phyloP scores from a whole-genome alignment of 495 filamentous ascomycete species.

The Aspergillus olivimuriae region DNA sequence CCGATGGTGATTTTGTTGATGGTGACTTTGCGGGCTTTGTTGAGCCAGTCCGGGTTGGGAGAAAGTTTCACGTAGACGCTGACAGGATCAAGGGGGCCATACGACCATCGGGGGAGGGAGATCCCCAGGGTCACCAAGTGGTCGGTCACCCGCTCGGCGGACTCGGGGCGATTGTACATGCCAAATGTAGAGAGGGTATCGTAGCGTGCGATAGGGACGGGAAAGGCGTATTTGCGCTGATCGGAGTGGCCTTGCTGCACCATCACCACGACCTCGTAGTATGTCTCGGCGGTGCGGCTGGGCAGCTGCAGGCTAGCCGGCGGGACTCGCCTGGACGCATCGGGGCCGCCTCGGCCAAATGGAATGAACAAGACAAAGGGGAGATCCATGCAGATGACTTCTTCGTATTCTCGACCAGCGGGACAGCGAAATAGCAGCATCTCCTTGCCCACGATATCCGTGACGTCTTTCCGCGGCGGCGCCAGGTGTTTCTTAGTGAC shows the following conservation, averaged over 20 bases:
- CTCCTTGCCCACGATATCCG: slow-evolving; percentile 91
- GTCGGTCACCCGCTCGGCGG: slow-evolving; percentile 75
- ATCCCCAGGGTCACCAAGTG: slow-evolving; percentile 89
- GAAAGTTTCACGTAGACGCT: slow-evolving; percentile 90
- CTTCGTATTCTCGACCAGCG: slow-evolving; percentile 75
- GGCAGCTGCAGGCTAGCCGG: slow-evolving; percentile 88
- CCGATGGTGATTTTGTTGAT: slow-evolving; percentile 89
- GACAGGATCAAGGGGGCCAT: slow-evolving; percentile 91
- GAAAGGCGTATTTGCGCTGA: slow-evolving; percentile 85
- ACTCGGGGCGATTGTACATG: slow-evolving; percentile 97
- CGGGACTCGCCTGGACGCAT: slow-evolving; percentile 80
- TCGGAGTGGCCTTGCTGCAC: slow-evolving; percentile 84
- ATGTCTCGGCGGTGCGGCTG: slow-evolving; percentile 90
- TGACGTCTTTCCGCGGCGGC: slow-evolving; percentile 84
- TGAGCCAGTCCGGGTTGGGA: slow-evolving; percentile 86
- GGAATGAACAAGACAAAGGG: slow-evolving; percentile 97
- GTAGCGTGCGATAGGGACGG: slow-evolving; percentile 85
- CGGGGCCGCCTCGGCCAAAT: slow-evolving; percentile 82
- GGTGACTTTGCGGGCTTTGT: slow-evolving; percentile 84
- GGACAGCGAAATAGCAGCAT: slow-evolving; percentile 84
- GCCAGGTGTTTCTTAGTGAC: slow-evolving; percentile 87
- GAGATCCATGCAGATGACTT: slow-evolving; percentile 92
- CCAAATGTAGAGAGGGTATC: slow-evolving; percentile 97
- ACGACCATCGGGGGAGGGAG: slow-evolving; percentile 90
- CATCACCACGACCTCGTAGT: slow-evolving; percentile 91